These are phyloP conservation scores for Pleurozium schreberi DNA, from an alignment of 225 moss, liverwort and hornwort species.

Conservation along the genomic window DNA sequence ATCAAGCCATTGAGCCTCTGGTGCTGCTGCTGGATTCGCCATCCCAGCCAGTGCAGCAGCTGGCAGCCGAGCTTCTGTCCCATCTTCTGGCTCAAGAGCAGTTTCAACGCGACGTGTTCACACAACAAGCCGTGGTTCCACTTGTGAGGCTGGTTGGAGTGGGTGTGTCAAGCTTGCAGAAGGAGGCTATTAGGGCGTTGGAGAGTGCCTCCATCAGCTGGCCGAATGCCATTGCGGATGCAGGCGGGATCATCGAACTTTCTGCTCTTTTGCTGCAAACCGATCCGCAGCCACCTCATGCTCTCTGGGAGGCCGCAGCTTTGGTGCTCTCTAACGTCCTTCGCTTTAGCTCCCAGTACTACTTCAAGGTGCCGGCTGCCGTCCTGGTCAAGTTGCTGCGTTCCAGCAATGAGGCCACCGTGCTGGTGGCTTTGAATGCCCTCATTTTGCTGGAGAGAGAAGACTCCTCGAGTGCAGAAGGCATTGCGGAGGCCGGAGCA, in stretches of 20 bases:
- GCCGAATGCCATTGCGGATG: constrained; percentile 97
- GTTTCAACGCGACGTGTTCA: constrained; percentile 81
- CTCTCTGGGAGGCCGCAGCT: constrained; percentile 93
- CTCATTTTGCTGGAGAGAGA: constrained; percentile 91
- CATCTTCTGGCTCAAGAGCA: constrained; percentile 77
- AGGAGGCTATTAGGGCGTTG: constrained; percentile 83
- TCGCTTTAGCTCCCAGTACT: constrained; percentile 88
- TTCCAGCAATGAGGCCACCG: constrained; percentile 82
- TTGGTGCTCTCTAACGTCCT: constrained; percentile 88
- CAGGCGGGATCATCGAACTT: constrained; percentile 86
- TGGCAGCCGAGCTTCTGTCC: constrained; percentile 88
- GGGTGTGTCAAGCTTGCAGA: constrained; percentile 80
- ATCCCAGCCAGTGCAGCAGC: constrained; percentile 95
- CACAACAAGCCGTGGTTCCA: constrained; percentile 81
- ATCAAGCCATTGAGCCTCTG: constrained; percentile 88
- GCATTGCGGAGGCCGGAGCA: constrained; percentile 84
- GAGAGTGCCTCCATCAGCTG: constrained; percentile 97
- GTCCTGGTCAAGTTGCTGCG: constrained; percentile 87
- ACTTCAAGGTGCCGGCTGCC: constrained; percentile 64
- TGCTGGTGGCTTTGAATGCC: constrained; percentile 80
- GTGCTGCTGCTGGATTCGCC: constrained; percentile 78
- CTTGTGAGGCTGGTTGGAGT: constrained; percentile 77
- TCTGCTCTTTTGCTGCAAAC: constrained; percentile 80
- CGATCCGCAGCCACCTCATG: constrained; percentile 87
- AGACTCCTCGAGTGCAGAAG: constrained; percentile 81